Conservation (phyloP, 1,284 basidiomycete genomes). For the Ceratobasidium sp. region DNA sequence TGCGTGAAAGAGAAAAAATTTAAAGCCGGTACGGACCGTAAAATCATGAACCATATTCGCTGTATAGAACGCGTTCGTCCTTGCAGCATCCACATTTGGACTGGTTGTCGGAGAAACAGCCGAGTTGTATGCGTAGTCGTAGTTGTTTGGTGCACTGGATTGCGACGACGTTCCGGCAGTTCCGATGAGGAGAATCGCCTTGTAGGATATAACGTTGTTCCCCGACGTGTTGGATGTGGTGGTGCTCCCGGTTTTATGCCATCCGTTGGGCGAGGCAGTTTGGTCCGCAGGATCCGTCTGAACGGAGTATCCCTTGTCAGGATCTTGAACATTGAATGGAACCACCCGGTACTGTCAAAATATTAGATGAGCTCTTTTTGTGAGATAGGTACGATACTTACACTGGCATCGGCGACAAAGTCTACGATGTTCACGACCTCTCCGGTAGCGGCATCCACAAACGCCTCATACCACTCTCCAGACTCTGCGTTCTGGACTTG, state of each 20-base stretch:
- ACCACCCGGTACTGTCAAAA: slow-evolving; percentile 53
- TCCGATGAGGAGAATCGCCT: not conserved
- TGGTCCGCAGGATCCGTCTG: slow-evolving; percentile 36
- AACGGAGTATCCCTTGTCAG: slow-evolving; percentile 5
- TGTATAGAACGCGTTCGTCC: slow-evolving; percentile 21
- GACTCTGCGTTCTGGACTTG: slow-evolving; percentile 44
- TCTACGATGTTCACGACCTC: slow-evolving; percentile 6
- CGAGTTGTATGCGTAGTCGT: slow-evolving; percentile 32
- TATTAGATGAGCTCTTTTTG: not conserved
- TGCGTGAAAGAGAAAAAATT: not conserved
- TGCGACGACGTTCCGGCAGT: slow-evolving; percentile 2
- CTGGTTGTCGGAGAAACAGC: not conserved
- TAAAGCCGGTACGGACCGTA: not conserved
- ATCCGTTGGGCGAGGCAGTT: slow-evolving; percentile 40
- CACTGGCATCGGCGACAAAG: slow-evolving; percentile 1
- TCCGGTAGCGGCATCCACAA: slow-evolving; percentile 43
- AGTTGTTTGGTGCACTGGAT: slow-evolving; percentile 21
- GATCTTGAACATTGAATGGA: slow-evolving; percentile 53
- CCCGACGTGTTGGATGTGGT: slow-evolving; percentile 22
- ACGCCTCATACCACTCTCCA: slow-evolving; percentile 64
- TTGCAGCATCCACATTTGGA: slow-evolving; percentile 34
- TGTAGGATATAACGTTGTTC: slow-evolving; percentile 41
- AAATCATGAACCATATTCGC: slow-evolving; percentile 26
- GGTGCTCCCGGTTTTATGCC: slow-evolving; percentile 27
- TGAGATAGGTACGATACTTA: not conserved